Evolutionary conservation across 2,329 filamentous ascomycete genomes (phyloP).

Genomic region (Magnaporthiopsis poae): DNA sequence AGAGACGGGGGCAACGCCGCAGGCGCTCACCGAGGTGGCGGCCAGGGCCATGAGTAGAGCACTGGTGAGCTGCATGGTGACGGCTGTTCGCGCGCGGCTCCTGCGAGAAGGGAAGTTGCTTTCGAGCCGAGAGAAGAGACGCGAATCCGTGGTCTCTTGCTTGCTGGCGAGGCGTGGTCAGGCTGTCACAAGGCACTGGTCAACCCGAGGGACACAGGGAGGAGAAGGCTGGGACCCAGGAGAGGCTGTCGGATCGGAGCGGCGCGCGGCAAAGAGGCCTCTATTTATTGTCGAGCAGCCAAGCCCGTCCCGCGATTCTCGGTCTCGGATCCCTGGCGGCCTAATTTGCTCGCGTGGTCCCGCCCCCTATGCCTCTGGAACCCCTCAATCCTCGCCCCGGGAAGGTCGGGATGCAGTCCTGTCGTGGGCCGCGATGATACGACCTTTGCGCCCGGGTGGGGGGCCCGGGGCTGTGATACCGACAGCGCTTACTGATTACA

Average conservation of each 20-base stretch:
- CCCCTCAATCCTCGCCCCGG: too few relatives aligned
- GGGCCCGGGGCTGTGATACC: background rate
- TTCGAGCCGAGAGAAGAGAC: background rate
- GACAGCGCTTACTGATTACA: background rate
- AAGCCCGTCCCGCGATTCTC: background rate
- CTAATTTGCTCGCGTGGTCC: background rate
- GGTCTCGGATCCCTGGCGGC: background rate
- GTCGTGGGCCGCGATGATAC: background rate
- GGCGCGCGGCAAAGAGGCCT: background rate
- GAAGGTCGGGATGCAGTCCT: background rate
- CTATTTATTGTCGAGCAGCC: background rate
- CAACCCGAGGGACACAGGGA: background rate
- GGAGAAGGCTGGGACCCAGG: background rate
- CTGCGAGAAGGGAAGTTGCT: background rate
- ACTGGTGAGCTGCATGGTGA: constrained; percentile 4
- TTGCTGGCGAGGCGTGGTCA: background rate
- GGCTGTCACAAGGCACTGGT: background rate
- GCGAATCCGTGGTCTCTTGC: background rate
- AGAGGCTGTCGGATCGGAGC: background rate
- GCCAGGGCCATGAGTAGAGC: constrained; percentile 5
- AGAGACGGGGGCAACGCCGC: constrained; percentile 5
- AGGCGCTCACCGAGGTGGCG: constrained; percentile 5
- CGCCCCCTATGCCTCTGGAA: background rate
- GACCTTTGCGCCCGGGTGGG: background rate
- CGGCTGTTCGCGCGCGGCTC: background rate